These are phyloP conservation scores for Glaciozyma antarctica DNA, from an alignment of 768 basidiomycete genomes.

Conservation along the genomic window DNA sequence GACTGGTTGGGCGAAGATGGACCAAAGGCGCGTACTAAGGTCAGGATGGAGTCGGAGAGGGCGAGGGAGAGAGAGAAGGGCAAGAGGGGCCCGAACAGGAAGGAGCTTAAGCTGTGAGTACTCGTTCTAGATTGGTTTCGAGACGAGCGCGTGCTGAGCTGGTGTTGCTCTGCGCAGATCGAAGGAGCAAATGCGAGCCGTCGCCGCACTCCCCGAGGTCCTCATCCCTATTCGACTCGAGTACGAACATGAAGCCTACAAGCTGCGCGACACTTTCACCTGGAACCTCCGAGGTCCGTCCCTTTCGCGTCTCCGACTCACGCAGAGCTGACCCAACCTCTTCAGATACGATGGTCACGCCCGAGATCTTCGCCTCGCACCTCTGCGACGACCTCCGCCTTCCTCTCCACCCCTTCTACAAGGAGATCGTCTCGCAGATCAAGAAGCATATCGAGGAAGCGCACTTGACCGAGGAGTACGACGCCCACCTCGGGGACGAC, in stretches of 20 bases:
- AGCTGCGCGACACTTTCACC: conserved; percentile 89
- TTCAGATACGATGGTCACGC: conserved; percentile 76
- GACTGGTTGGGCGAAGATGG: conserved; percentile 25
- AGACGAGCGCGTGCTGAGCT: conserved; percentile 1
- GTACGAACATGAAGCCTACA: conserved; percentile 86
- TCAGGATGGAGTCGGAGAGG: conserved; percentile 9
- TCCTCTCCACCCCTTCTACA: conserved; percentile 60
- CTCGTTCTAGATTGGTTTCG: neutral
- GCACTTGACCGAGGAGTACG: conserved; percentile 35
- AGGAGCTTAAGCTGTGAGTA: conserved; percentile 16
- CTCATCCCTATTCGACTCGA: conserved; percentile 94
- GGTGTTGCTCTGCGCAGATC: conserved; percentile 1
- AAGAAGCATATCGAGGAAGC: conserved; percentile 60
- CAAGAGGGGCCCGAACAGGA: conserved; percentile 12
- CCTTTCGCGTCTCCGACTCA: conserved; percentile 1
- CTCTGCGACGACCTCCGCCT: conserved; percentile 85
- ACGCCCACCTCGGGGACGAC: conserved; percentile 21
- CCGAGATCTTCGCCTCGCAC: conserved; percentile 79
- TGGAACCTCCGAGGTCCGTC: conserved; percentile 90
- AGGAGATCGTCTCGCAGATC: conserved; percentile 51
- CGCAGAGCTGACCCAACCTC: neutral
- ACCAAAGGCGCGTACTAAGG: conserved; percentile 5
- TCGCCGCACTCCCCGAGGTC: conserved; percentile 49
- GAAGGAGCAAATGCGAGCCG: conserved; percentile 38
- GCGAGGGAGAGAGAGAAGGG: conserved; percentile 10